Base-by-base conservation (phyloP, 805 yeast species). In the Sugiyamaella americana region DNA sequence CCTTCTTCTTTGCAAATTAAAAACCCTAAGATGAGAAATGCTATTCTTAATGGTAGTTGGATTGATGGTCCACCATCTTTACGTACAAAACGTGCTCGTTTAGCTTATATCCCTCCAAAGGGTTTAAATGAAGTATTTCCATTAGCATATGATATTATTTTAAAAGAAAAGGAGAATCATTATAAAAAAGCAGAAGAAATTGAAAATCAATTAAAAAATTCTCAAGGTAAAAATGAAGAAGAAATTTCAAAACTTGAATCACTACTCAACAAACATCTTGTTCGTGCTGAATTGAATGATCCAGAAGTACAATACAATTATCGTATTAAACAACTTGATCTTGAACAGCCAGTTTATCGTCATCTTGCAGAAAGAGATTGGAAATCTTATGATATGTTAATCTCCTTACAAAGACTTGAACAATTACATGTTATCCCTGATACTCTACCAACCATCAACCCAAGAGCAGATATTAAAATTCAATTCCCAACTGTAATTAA, bases 321-420 rank as follows among this genome's bases (percentile, higher is more conserved):
- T 51, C 54, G 67, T 37, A 65, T 75, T 3, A 70, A 72, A 11
- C 21, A 19, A 17, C 66, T 83, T 46, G 95, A 91, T 64, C 73
- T 80, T 59, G 61, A 76, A 1, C 79, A 78, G 58, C 94, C 96
- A 4, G 85, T 88, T n/a, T 89, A 80, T 68, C 79, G 96, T 62
- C 67, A 77, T 42, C 69, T 78, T 53, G 76, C 85, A 49, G 69
- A 77, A 56, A 68, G 81, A 51, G 76, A 82, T 53, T 91, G 97
- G 97, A 76, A 79, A 61, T 57, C 65, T 11, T 72, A 80, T 52
- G 81, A 78, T 38, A 78, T 79, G 65, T 84, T 87, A 86, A 61
- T 87, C 43, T 70, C 82, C 44, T 87, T 93, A 93, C 97, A 93
- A 69, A 80, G 98, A 70, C 67, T 93, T 45, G 98, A 93, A 68